A percentile compares a stretch with the other conserved stretches of the same genome.
Conservation (phyloP, 2,329 filamentous ascomycete species). For the Neofusicoccum cordaticola region DNA sequence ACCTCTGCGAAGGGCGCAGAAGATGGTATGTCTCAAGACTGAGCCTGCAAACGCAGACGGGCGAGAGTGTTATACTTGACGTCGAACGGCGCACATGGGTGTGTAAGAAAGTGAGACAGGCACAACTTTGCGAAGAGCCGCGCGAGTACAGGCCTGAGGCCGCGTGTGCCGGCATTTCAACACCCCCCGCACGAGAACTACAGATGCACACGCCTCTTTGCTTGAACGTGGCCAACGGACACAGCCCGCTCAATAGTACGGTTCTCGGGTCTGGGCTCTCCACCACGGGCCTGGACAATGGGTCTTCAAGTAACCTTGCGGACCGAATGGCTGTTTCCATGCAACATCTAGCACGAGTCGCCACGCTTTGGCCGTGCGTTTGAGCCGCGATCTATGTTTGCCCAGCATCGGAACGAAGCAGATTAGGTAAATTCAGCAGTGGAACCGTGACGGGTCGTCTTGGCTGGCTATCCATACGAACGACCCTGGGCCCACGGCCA, state of each 20-base stretch:
- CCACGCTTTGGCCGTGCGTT: conserved; percentile 1
- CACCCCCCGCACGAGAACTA: not conserved
- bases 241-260: not conserved
- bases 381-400: conserved; percentile 7
- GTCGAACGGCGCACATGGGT: not conserved
- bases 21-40: not conserved
- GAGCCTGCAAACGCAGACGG: not conserved
- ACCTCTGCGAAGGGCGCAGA: not conserved
- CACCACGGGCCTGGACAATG: not conserved
- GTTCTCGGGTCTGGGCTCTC: not conserved
- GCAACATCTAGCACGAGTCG: not conserved
- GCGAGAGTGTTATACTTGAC: not conserved
- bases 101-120: not conserved
- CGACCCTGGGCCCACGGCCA: not conserved
- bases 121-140: not conserved
- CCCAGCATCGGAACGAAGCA: not conserved
- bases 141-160: not conserved
- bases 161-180: not conserved
- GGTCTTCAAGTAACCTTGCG: not conserved
- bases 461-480: not conserved
- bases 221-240: conserved; percentile 1
- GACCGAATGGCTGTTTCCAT: not conserved
- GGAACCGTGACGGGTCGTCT: not conserved
- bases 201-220: not conserved
- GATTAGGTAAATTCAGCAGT: not conserved